Evolutionary conservation across 306 rosid species (phyloP).

Genomic region (Potentilla sterilis): DNA sequence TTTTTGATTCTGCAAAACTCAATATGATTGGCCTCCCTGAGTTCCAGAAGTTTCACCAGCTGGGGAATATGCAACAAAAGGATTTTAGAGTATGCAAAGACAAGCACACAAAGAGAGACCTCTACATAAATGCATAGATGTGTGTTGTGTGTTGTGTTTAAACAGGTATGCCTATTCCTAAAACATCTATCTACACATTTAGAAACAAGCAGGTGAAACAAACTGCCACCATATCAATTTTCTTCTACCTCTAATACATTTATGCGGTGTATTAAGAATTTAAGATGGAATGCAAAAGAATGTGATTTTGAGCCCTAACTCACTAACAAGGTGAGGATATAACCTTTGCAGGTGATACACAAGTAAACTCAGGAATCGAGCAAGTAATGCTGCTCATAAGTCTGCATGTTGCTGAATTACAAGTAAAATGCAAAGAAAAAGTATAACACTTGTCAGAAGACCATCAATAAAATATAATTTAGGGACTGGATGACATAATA

Average conservation of each 20-base stretch:
- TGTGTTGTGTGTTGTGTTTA: not conserved
- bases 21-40: conserved; percentile 89
- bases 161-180: not conserved
- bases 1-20: conserved; percentile 91
- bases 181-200: not conserved
- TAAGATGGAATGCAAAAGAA: not conserved
- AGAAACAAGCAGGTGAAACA: not conserved
- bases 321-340: conserved; percentile 35
- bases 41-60: conserved; percentile 95
- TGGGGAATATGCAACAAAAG: conserved; percentile 39
- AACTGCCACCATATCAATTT: not conserved
- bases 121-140: not conserved
- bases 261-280: not conserved
- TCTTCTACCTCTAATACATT: not conserved
- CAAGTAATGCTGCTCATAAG: conserved; percentile 71
- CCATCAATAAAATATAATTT: not conserved
- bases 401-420: conserved; percentile 75
- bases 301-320: not conserved
- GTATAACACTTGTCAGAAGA: conserved; percentile 11
- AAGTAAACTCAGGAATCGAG: conserved; percentile 92
- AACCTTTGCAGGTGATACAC: conserved; percentile 94
- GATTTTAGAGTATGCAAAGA: conserved; percentile 7
- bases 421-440: conserved; percentile 7
- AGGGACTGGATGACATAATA: not conserved
- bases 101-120: not conserved